Evolutionary conservation across 108 stramenopile species (phyloP).

Genomic region (Licmophora abbreviata): DNA sequence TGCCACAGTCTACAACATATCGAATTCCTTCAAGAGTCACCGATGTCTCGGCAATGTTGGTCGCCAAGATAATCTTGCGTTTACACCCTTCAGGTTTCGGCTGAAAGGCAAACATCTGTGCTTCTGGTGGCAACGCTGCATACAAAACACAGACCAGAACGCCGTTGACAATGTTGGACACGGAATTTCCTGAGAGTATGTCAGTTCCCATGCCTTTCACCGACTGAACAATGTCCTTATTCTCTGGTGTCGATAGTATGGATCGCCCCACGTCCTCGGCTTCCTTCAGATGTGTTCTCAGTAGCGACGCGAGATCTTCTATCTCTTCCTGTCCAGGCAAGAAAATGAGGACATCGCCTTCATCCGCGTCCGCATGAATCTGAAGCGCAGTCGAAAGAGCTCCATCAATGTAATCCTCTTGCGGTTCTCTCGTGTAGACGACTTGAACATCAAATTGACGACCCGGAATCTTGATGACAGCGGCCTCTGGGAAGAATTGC

Average conservation of each 20-base stretch:
- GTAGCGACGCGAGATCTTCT: constrained; percentile 57
- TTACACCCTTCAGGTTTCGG: constrained; percentile 59
- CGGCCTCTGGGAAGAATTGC: constrained; percentile 61
- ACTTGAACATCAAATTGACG: constrained; percentile 79
- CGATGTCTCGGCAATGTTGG: constrained; percentile 98
- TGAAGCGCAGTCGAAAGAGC: constrained; percentile 78
- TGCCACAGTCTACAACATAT: constrained; percentile 93
- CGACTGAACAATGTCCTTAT: constrained; percentile 42
- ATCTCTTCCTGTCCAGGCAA: constrained; percentile 98
- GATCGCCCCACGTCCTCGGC: constrained; percentile 10
- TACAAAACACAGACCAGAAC: constrained; percentile 75
- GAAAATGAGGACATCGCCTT: constrained; percentile 88
- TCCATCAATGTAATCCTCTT: constrained; percentile 81
- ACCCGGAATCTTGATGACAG: constrained; percentile 79
- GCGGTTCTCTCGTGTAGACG: constrained; percentile 56
- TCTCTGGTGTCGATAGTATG: constrained; percentile 2
- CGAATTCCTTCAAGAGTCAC: constrained; percentile 91
- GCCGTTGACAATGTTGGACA: constrained; percentile 43
- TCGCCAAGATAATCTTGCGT: constrained; percentile 89
- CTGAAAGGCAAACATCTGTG: constrained; percentile 65
- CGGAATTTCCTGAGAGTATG: constrained; percentile 34
- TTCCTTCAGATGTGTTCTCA: constrained; percentile 66
- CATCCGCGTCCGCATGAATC: constrained; percentile 68
- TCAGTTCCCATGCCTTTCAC: constrained; percentile 55
- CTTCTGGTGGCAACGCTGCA: constrained; percentile 67